Evolutionary conservation across 495 filamentous ascomycete genomes (phyloP).

Genomic region (Neurospora tetrasperma): DNA sequence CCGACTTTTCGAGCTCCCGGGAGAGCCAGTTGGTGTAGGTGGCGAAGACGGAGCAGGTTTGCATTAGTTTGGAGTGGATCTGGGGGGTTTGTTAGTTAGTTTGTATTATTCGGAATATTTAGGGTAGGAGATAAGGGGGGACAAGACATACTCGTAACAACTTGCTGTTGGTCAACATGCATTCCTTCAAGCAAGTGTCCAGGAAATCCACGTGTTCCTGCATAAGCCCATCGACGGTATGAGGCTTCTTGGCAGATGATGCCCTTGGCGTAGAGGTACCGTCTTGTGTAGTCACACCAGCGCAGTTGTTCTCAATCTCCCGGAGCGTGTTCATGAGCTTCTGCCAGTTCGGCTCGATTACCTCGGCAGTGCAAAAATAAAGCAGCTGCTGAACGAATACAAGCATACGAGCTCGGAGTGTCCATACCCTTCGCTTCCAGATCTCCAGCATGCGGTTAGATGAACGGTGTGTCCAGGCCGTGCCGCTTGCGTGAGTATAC

Average conservation of each 20-base stretch:
- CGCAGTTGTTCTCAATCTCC: constrained; percentile 45
- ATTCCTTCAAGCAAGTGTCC: constrained; percentile 95
- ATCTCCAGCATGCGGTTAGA: constrained; percentile 65
- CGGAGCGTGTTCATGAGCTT: constrained; percentile 76
- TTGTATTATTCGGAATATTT: too few species aligned
- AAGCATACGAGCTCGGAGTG: constrained; percentile 82
- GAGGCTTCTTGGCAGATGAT: constrained; percentile 7
- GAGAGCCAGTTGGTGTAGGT: constrained; percentile 73
- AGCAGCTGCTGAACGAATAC: constrained; percentile 93
- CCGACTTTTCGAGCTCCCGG: constrained; percentile 64
- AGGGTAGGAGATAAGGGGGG: neutral
- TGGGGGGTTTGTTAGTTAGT: constrained; percentile 21
- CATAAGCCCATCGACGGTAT: constrained; percentile 96
- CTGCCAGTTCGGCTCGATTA: constrained; percentile 97
- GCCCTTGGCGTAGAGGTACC: constrained; percentile 13
- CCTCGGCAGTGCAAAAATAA: constrained; percentile 93
- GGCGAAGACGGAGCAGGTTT: constrained; percentile 86
- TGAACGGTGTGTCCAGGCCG: constrained; percentile 76
- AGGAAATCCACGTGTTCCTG: constrained; percentile 98
- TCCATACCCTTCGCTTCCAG: constrained; percentile 92
- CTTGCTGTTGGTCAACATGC: constrained; percentile 96
- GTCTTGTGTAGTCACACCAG: constrained; percentile 23
- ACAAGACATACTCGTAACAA: constrained; percentile 61
- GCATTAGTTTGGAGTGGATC: constrained; percentile 93
- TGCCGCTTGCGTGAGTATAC: constrained; percentile 76